These are phyloP conservation scores for Malus hybrid DNA, from an alignment of 331 rosid genomes.

Conservation along the genomic window DNA sequence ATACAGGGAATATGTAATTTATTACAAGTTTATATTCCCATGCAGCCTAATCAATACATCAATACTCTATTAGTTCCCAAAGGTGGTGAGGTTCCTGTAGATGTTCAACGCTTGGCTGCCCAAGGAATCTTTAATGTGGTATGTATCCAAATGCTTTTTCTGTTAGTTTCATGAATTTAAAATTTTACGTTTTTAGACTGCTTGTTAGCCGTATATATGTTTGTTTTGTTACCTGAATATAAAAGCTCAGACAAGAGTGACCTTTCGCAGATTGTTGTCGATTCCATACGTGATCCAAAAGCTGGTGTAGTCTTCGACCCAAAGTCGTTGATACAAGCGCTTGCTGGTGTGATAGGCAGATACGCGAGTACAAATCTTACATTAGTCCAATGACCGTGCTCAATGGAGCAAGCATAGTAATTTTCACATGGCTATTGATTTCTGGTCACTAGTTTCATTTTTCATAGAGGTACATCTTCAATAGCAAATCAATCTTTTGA, in stretches of 20 bases:
- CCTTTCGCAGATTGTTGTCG: slow-evolving; percentile 55
- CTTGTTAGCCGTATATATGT: not conserved
- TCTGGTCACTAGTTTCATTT: slow-evolving; percentile 9
- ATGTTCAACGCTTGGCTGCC: slow-evolving; percentile 48
- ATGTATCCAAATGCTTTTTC: slow-evolving; percentile 15
- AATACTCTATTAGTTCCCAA: slow-evolving; percentile 73
- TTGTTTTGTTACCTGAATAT: not conserved
- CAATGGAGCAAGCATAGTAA: slow-evolving; percentile 9
- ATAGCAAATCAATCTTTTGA: not conserved
- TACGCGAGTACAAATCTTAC: slow-evolving; percentile 22
- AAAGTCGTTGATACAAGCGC: slow-evolving; percentile 57
- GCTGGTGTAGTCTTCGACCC: slow-evolving; percentile 76
- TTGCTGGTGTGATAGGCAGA: slow-evolving; percentile 50
- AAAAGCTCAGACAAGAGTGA: not conserved
- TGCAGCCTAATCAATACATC: slow-evolving; percentile 70
- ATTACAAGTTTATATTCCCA: slow-evolving; percentile 6
- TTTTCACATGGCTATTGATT: slow-evolving; percentile 4
- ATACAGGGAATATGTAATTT: slow-evolving; percentile 30
- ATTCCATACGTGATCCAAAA: slow-evolving; percentile 62
- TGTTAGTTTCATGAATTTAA: not conserved
- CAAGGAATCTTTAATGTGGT: slow-evolving; percentile 85
- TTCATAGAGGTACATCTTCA: slow-evolving; percentile 13
- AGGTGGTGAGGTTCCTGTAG: slow-evolving; percentile 57
- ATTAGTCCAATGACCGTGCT: slow-evolving; percentile 10
- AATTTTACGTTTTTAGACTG: not conserved